Evolutionary conservation across 805 yeast genomes (phyloP).

Genomic region (Pichia gijzeniarum): DNA sequence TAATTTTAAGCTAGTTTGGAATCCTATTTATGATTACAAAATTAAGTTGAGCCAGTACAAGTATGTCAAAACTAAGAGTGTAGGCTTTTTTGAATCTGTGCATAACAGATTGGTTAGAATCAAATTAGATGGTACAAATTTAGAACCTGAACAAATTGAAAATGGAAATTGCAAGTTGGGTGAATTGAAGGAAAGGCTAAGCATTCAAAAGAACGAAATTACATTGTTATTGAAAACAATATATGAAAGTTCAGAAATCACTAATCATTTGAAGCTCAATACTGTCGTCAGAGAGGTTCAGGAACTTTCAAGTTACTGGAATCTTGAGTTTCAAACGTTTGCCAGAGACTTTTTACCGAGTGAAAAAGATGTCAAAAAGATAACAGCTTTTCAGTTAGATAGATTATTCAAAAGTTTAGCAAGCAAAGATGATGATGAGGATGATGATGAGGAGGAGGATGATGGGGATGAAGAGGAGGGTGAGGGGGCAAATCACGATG

Average conservation of each 20-base stretch:
- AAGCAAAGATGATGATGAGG: constrained; percentile 15
- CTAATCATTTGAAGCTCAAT: constrained; percentile 67
- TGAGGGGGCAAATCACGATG: constrained; percentile 13
- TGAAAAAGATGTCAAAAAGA: constrained; percentile 85
- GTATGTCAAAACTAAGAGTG: constrained; percentile 46
- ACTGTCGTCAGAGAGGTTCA: constrained; percentile 64
- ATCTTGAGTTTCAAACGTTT: constrained; percentile 70
- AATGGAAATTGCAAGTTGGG: constrained; percentile 58
- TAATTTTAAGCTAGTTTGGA: constrained; percentile 60
- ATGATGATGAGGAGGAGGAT: constrained; percentile 10
- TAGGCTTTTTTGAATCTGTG: constrained; percentile 66
- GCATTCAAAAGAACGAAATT: constrained; percentile 44
- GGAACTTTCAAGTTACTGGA: constrained; percentile 83
- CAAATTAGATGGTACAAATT: constrained; percentile 54
- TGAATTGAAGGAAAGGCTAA: constrained; percentile 48
- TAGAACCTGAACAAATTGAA: constrained; percentile 62
- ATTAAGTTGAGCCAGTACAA: constrained; percentile 59
- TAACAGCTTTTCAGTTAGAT: constrained; percentile 81
- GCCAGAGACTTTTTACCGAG: constrained; percentile 77
- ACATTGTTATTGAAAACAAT: constrained; percentile 41
- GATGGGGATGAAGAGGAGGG: constrained; percentile 5
- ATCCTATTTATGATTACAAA: constrained; percentile 60
- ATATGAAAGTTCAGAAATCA: constrained; percentile 49
- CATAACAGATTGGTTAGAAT: constrained; percentile 64
- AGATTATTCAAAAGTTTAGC: constrained; percentile 52